Conservation (phyloP, 2,329 filamentous ascomycete genomes). For the Aspergillus pseudoviridinutans region DNA sequence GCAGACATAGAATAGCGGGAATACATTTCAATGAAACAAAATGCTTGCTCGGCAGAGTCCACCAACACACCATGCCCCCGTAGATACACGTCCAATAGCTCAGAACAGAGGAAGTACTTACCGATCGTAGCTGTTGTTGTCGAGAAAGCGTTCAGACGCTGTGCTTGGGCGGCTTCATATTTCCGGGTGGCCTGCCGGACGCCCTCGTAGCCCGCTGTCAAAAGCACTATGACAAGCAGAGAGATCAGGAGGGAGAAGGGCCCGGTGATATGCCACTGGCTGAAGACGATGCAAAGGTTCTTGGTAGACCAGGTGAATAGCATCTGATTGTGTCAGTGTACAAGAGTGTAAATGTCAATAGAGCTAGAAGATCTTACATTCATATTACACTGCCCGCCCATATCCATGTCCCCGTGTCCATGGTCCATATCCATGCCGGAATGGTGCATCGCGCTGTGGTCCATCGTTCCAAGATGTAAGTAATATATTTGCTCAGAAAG, state of each 20-base stretch:
- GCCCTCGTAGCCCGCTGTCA: constrained; percentile 91
- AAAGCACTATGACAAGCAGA: constrained; percentile 72
- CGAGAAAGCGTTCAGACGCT: constrained; percentile 46
- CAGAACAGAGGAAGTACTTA: constrained; percentile 3
- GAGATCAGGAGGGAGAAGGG: constrained; percentile 73
- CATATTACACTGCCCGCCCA: constrained; percentile 76
- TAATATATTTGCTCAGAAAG: neutral
- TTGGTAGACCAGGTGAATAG: constrained; percentile 94
- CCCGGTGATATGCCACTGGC: constrained; percentile 78
- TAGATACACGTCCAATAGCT: neutral
- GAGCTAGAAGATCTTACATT: constrained; percentile 58
- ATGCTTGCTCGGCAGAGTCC: constrained; percentile 3
- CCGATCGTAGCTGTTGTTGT: constrained; percentile 24
- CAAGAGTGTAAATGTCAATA: neutral
- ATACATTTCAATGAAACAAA: neutral
- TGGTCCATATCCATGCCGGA: constrained; percentile 41
- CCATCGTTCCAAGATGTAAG: constrained; percentile 21
- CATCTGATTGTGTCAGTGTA: constrained; percentile 61
- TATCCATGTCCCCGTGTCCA: constrained; percentile 53
- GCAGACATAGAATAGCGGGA: neutral
- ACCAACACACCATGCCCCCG: constrained; percentile 11
- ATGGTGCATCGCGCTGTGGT: constrained; percentile 33
- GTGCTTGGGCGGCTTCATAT: constrained; percentile 62
- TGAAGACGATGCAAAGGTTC: constrained; percentile 95
- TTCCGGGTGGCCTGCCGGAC: constrained; percentile 71